A percentile compares a stretch with the other conserved stretches of the same genome.
Conservation (phyloP, 805 yeast genomes). For the Metschnikowia picachoensis region DNA sequence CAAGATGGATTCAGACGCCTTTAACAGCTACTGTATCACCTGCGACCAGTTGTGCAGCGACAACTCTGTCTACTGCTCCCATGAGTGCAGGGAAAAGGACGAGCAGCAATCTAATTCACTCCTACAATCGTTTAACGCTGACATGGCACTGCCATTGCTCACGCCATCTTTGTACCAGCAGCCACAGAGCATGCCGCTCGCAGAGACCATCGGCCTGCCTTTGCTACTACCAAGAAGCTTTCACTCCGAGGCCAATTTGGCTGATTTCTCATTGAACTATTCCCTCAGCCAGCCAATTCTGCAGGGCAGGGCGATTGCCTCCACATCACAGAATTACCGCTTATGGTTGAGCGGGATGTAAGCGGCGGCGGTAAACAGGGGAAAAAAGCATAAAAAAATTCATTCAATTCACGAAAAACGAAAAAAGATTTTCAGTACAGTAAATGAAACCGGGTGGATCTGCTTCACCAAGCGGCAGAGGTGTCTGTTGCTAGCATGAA, state of each 20-base stretch:
- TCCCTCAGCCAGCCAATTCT: constrained; percentile 20
- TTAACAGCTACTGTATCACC: constrained; percentile 20
- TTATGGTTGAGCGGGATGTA: constrained; percentile 34
- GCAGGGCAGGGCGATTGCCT: constrained; percentile 15
- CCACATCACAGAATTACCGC: constrained; percentile 37
- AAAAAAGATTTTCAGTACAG: not conserved
- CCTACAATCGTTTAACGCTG: constrained; percentile 16
- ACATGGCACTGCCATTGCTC: constrained; percentile 36
- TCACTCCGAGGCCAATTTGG: constrained; percentile 19
- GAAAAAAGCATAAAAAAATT: not conserved
- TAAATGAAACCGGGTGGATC: not conserved
- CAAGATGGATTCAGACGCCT: constrained; percentile 19
- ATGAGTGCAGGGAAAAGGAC: constrained; percentile 31
- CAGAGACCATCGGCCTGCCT: constrained; percentile 21
- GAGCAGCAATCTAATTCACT: constrained; percentile 22
- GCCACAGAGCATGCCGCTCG: constrained; percentile 11
- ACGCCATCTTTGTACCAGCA: constrained; percentile 34
- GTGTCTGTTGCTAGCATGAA: constrained; percentile 1
- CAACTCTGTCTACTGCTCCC: constrained; percentile 24
- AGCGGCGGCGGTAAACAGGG: not conserved
- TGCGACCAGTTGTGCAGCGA: constrained; percentile 19
- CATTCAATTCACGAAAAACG: not conserved
- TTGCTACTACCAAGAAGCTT: constrained; percentile 21
- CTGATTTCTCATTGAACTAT: constrained; percentile 34
- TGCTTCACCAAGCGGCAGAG: not conserved